A percentile compares a stretch with the other conserved stretches of the same genome.
phyloP scores from a whole-genome alignment of 495 filamentous ascomycete species.

The Margaritispora aquatica region DNA sequence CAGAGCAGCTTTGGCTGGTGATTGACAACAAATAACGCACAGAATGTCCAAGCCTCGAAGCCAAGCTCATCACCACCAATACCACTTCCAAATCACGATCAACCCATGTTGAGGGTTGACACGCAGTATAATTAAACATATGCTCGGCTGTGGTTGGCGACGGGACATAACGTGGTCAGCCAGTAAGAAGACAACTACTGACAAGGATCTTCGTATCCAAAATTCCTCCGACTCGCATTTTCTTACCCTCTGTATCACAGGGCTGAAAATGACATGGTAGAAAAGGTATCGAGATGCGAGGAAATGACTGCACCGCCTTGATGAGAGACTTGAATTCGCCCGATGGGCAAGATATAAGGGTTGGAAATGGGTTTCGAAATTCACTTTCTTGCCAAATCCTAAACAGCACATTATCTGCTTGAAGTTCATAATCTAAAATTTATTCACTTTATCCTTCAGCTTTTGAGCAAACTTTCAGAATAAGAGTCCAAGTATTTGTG shows the following conservation, averaged over 20 bases:
- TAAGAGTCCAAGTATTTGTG: no score
- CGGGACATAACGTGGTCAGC: neutral
- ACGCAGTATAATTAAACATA: neutral
- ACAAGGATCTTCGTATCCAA: conserved; percentile 1
- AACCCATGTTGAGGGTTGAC: neutral
- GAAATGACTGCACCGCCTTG: neutral
- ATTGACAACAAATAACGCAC: neutral
- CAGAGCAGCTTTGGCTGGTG: neutral
- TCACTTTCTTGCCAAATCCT: neutral
- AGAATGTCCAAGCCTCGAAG: neutral
- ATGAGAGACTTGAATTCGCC: neutral
- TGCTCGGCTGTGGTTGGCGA: neutral
- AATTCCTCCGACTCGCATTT: neutral
- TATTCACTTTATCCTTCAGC: no score
- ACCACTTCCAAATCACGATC: neutral
- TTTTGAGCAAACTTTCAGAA: no score
- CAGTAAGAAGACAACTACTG: neutral
- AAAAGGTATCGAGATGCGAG: neutral
- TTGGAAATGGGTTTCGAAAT: neutral
- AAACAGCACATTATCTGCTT: neutral
- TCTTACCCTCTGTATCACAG: neutral
- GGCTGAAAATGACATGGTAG: neutral
- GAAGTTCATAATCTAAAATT: no score
- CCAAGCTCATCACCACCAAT: neutral
- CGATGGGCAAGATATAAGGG: neutral